phyloP scores from a whole-genome alignment of 495 filamentous ascomycete genomes.

The Penicillium crystallinum region DNA sequence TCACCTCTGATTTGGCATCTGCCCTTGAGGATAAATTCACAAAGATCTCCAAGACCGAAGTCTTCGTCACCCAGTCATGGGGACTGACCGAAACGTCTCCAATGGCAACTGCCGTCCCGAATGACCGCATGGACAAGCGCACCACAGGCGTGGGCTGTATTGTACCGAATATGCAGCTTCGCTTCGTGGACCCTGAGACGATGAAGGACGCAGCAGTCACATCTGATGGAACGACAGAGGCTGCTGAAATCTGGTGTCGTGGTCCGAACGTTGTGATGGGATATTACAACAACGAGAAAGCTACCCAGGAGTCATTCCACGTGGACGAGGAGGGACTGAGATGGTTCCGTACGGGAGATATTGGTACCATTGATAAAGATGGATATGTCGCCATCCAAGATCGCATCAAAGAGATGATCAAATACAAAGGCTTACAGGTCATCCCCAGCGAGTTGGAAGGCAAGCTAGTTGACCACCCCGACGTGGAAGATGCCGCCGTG shows the following conservation, averaged over 20 bases:
- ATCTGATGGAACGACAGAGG: conserved; percentile 43
- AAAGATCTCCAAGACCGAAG: conserved; percentile 33
- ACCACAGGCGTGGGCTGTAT: conserved; percentile 55
- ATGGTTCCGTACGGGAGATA: conserved; percentile 55
- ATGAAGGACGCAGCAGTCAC: conserved; percentile 26
- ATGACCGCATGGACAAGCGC: conserved; percentile 48
- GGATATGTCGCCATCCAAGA: conserved; percentile 61
- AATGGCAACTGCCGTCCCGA: conserved; percentile 37
- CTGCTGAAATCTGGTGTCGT: conserved; percentile 53
- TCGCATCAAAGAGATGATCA: conserved; percentile 75
- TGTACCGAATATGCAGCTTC: conserved; percentile 52
- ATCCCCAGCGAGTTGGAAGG: conserved; percentile 75
- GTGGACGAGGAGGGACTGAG: conserved; percentile 47
- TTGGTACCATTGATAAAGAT: conserved; percentile 46
- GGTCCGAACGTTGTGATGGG: conserved; percentile 60
- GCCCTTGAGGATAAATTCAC: conserved; percentile 52
- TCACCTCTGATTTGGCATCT: conserved; percentile 64
- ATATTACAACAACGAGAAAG: conserved; percentile 61
- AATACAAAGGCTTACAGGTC: conserved; percentile 74
- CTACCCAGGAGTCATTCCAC: conserved; percentile 53
- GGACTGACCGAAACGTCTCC: conserved; percentile 66
- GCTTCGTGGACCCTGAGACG: conserved; percentile 50
- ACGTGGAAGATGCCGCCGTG: conserved; percentile 71
- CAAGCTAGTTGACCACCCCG: conserved; percentile 55
- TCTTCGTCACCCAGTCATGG: conserved; percentile 70